Base-by-base conservation (phyloP, 768 basidiomycete species). In the Chiua virens region DNA sequence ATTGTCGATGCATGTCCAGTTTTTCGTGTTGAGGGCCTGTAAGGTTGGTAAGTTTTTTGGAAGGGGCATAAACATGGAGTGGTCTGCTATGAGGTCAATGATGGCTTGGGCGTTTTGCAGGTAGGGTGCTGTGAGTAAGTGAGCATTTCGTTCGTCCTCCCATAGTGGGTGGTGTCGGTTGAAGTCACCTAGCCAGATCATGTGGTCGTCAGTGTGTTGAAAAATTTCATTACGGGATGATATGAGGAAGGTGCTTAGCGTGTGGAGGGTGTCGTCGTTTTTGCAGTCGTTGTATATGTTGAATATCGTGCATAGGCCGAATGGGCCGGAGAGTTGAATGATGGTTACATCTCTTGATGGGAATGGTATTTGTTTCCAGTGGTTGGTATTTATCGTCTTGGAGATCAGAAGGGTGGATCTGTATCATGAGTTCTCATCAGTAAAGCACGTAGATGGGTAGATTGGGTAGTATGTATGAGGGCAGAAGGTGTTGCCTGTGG, bases 11-110 rank as follows among this genome's bases (percentile, higher is more conserved):
- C 45, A 0, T 0, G 51, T 61, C 42, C 60, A 65, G 48, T 74
- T 75, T 15, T 70, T 67, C 0, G 73, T 65, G 2, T 23, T 42
- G 0, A 34, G 41, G 0, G 69, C 58, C 18, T 70, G 36, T 0
- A 80, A 63, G 0, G 74, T 82, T 0, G 75, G 75, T 0, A 63
- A 59, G 1, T 60, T 62, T 9, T 58, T 47, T 0, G 70, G 73
- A 0, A 81, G 68, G 0, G 63, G 49, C 73, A 75, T 73, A 0
- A 50, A 8, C 60, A 81, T 64, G 0, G 56, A 52, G 44, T 69
- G 43, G 7, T 56, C 28, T 10, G 28, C 28, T 2, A 30, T 2
- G 28, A 30, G 28, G 5, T 9, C 8, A 8, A 30, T 30, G 28
- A 30, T 4, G 7, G 28, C 5, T 8, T 30, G 28, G 0, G 61